Percentiles rank a stretch among this genome's conserved stretches.
Conservation (phyloP, 345 rosid genomes). For the Leavenworthia alabamica region DNA sequence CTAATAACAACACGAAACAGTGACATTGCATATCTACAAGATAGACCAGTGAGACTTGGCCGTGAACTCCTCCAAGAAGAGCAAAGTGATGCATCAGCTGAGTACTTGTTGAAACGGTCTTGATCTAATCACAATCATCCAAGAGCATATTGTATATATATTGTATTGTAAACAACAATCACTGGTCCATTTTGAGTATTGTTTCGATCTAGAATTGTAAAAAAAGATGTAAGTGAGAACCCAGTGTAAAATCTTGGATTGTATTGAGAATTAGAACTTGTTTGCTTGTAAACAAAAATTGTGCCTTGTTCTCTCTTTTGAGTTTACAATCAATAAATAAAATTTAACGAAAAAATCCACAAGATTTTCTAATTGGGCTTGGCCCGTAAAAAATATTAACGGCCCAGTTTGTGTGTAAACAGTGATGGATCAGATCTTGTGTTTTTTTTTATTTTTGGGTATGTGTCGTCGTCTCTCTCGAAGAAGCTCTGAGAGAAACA, state of each 20-base stretch:
- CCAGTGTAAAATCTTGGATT: conserved; percentile 12
- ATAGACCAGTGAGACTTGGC: conserved; percentile 59
- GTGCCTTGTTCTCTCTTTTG: neutral
- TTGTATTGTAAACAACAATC: conserved; percentile 1
- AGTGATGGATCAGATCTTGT: neutral
- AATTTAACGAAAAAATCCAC: neutral
- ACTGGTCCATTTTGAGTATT: conserved; percentile 17
- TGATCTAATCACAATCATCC: conserved; percentile 8
- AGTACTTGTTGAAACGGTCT: conserved; percentile 16
- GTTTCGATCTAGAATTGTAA: conserved; percentile 20
- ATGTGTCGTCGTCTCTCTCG: neutral
- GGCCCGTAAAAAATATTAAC: neutral
- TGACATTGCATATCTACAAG: conserved; percentile 58
- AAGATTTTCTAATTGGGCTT: neutral
- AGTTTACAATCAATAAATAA: too few species aligned
- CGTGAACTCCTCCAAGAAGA: conserved; percentile 37
- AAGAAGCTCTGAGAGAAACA: conserved; percentile 13
- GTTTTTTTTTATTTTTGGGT: too few species aligned
- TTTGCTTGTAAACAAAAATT: conserved; percentile 11
- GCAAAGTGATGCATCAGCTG: conserved; percentile 15
- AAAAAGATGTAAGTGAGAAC: conserved; percentile 8
- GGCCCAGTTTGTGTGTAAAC: neutral
- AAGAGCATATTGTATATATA: too few species aligned
- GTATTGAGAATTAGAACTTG: conserved; percentile 9
- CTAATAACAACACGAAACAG: conserved; percentile 60